Evolutionary conservation across 306 rosid genomes (phyloP), one percentile per base, ranked within the genome.

Genomic region (Ochetophila trinervis): DNA sequence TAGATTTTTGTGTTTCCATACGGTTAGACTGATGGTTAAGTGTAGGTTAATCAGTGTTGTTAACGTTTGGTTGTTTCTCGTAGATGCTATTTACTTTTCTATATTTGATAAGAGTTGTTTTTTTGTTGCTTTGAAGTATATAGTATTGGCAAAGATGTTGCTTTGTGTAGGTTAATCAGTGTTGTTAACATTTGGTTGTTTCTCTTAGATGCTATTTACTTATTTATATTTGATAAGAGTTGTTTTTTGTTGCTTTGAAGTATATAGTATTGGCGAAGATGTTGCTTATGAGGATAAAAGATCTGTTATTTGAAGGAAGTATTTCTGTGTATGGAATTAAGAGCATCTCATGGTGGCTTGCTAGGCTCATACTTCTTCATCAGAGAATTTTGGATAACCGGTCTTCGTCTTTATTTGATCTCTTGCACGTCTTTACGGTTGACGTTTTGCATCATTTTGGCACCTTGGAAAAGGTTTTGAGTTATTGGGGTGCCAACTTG

Each of bases 291-390:
- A 76, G 76, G 91, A 63, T 71, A 70, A 89, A 71, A 79, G 97
- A 89, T 75, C 75, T 82, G 58, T 65, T 74, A n/a, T 80, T 66
- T 63, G 76, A 75, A 69, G 85, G 70, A 71, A 69, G 54, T 12
- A 12, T 23, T 42, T 71, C 74, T 65, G 12, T 42, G 1, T 53
- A 66, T 62, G 87, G 78, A 72, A 58, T 81, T 58, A 76, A 74
- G 81, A 89, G 88, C 77, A 82, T 89, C 63, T 69, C 94, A 1
- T 93, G 94, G 97, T 93, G 98, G 97, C 87, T 93, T 60, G 85
- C 84, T 6, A 85, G 97, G 82, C 55, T 83, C 74, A 57, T 84
- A 63, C 79, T 93, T 71, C 78, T 84, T 62, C 94, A 89, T 15
- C 97, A 93, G 68, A 84, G 91, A 71, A 79, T 93, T 81, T 78